phyloP scores from a whole-genome alignment of 1,139 yeast species.

The Protomyces inundatus region DNA sequence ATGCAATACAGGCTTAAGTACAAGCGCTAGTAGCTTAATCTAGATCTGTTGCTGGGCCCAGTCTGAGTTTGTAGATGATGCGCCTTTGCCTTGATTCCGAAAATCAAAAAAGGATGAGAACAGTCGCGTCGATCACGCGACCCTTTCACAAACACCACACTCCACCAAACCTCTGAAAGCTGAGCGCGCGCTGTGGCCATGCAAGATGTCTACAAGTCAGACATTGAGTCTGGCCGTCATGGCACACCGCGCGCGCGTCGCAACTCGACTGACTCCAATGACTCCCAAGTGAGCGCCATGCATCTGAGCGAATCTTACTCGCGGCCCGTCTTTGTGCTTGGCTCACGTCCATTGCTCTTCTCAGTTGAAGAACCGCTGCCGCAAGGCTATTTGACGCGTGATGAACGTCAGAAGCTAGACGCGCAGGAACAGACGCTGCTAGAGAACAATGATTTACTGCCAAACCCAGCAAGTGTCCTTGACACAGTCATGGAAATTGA shows the following conservation, averaged over 20 bases:
- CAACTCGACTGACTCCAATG: constrained; percentile 4
- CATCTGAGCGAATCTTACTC: constrained; percentile 22
- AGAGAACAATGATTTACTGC: constrained; percentile 17
- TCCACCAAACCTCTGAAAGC: too few relatives aligned
- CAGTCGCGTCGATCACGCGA: too few relatives aligned
- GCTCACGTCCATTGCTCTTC: constrained; percentile 12
- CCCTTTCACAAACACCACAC: too few relatives aligned
- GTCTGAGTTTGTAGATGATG: too few relatives aligned
- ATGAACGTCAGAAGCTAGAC: constrained; percentile 13
- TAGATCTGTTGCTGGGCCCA: too few relatives aligned
- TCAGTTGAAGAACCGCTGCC: constrained; percentile 11
- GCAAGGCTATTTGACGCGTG: constrained; percentile 19
- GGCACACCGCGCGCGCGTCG: neutral
- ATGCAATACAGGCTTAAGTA: too few relatives aligned
- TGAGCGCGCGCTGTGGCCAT: neutral
- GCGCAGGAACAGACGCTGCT: constrained; percentile 11
- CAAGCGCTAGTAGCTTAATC: too few relatives aligned
- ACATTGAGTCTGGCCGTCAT: neutral
- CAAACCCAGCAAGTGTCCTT: constrained; percentile 9
- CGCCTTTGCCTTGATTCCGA: too few relatives aligned
- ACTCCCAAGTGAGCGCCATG: constrained; percentile 14
- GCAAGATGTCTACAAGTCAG: neutral
- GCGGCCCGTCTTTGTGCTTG: constrained; percentile 19
- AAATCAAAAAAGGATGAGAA: too few relatives aligned
- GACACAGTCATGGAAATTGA: constrained; percentile 22